Evolutionary conservation across 2,329 filamentous ascomycete genomes (phyloP).

Genomic region (Capronia epimyces): DNA sequence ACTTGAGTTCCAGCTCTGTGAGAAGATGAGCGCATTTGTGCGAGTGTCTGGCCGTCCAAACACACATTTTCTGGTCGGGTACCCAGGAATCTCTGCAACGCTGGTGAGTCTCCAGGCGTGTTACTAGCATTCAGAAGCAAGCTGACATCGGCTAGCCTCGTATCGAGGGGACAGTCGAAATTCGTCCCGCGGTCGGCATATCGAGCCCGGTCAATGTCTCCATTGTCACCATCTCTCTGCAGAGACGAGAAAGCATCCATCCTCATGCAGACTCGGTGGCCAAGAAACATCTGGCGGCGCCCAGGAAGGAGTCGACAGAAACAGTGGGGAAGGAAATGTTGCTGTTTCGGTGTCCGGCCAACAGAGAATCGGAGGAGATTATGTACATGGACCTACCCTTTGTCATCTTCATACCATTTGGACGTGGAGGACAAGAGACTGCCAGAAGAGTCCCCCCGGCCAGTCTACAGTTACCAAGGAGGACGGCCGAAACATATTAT

Average conservation of each 20-base stretch:
- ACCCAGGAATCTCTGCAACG: slow-evolving; percentile 95
- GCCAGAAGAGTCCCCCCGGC: slow-evolving; percentile 87
- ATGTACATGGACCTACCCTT: slow-evolving; percentile 97
- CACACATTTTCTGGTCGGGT: slow-evolving; percentile 92
- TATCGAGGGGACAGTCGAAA: slow-evolving; percentile 96
- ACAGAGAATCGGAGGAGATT: slow-evolving; percentile 79
- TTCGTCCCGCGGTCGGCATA: slow-evolving; percentile 76
- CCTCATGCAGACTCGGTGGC: slow-evolving; percentile 90
- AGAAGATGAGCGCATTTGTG: slow-evolving; percentile 70
- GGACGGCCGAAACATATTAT: slow-evolving; percentile 95
- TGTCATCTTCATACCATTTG: slow-evolving; percentile 94
- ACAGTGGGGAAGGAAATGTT: slow-evolving; percentile 94
- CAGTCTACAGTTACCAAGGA: slow-evolving; percentile 79
- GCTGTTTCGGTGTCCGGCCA: slow-evolving; percentile 77
- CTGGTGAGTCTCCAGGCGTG: slow-evolving; percentile 59
- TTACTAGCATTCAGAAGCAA: slow-evolving; percentile 8
- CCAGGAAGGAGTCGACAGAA: slow-evolving; percentile 83
- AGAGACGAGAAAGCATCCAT: slow-evolving; percentile 92
- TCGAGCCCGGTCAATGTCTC: slow-evolving; percentile 87
- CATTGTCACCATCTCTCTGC: slow-evolving; percentile 87
- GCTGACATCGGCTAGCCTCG: slow-evolving; percentile 60
- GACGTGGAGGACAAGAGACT: slow-evolving; percentile 81
- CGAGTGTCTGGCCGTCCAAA: slow-evolving; percentile 96
- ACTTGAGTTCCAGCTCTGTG: slow-evolving; percentile 16
- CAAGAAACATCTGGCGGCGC: slow-evolving; percentile 84